Evolutionary conservation across 768 basidiomycete genomes (phyloP), one percentile per base, ranked within the genome.

Genomic region (Lactarius psammicola): DNA sequence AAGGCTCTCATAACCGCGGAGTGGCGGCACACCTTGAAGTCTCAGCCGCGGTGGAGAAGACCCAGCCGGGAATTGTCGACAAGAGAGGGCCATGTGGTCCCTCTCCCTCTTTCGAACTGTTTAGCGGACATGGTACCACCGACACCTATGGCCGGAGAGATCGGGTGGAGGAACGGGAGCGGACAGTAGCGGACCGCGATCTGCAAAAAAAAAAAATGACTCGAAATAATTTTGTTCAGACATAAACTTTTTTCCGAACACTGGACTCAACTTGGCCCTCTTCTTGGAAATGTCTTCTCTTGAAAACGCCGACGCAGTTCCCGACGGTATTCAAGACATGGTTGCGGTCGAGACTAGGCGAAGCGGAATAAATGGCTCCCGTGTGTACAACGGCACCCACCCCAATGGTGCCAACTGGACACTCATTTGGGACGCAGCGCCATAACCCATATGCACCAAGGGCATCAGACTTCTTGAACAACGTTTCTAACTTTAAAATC

Each of bases 401-500:
- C 31, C 68, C 61, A 75, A 77, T 64, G 73, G 77, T 38, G 63
- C 72, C 71, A 69, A 77, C 56, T n/a, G 63, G 67, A 23, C 71
- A 75, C 58, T 20, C 65, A 28, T 67, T 71, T 56, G 75, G 80
- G 30, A 75, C 78, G 59, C 83, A 81, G 65, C 79, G 74, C 23
- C 76, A 79, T 64, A 94, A 94, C 74, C 89, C 92, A 17, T 96
- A 96, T 75, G 94, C 90, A 40, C 88, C 94, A 13, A 85, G 94
- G n/a, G 91, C 92, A 18, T 86, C 91, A 26, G 94, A 96, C 76
- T 95, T 95, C 76, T 79, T 96, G 69, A 95, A 89, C 76, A 97
- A 97, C 75, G 79, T 93, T 72, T 93, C 87, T 55, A 94, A 94
- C 80, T 95, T 94, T 79, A 92, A 88, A 77, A 98, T 97, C 78